Conservation (phyloP, 2,329 filamentous ascomycete genomes). For the Penicillium sp. region DNA sequence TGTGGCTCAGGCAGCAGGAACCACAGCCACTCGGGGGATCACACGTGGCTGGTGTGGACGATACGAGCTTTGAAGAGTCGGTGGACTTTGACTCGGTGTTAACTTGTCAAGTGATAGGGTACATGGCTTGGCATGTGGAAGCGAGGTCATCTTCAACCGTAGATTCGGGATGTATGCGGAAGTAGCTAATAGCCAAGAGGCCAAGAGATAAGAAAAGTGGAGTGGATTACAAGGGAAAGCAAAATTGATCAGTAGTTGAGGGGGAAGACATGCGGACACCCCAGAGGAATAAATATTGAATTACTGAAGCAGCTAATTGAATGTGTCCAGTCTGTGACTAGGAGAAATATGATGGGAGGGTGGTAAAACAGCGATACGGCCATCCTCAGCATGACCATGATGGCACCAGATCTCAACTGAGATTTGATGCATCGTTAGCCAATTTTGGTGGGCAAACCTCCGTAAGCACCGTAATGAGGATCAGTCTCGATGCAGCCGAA, state of each 20-base stretch:
- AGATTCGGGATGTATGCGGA: too few relatives aligned
- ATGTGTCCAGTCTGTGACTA: constrained; percentile 11
- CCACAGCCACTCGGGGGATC: constrained; percentile 32
- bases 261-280: neutral
- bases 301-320: neutral
- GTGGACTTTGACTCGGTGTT: neutral
- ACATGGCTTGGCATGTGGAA: neutral
- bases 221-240: neutral
- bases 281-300: neutral
- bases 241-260: neutral
- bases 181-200: neutral
- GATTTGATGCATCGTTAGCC: neutral
- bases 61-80: neutral
- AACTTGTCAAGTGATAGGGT: neutral
- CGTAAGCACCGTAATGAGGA: neutral
- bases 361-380: neutral
- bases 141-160: neutral
- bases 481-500: too few relatives aligned
- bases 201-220: neutral
- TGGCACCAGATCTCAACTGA: neutral
- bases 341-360: neutral
- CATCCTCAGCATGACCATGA: neutral
- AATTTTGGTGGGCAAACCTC: neutral
- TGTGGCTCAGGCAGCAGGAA: constrained; percentile 22
- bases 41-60: constrained; percentile 32